Conservation (phyloP, 2,329 filamentous ascomycete genomes). For the Cadophora sp. region DNA sequence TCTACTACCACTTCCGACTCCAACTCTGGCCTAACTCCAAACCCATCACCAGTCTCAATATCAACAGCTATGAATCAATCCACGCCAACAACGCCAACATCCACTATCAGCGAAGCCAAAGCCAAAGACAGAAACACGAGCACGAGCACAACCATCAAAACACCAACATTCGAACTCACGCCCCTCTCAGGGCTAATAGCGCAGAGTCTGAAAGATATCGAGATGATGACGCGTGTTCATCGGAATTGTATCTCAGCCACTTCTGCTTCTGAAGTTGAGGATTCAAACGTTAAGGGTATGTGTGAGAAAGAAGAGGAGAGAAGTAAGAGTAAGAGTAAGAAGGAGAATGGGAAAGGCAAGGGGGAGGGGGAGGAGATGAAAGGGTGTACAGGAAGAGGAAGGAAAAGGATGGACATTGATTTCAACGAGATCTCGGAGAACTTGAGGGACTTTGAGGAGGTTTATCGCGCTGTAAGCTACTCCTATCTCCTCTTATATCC, state of each 20-base stretch:
- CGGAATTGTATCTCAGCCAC: neutral
- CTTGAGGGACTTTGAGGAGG: conserved; percentile 29
- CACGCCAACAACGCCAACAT: neutral
- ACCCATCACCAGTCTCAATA: neutral
- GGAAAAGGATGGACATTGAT: conserved; percentile 19
- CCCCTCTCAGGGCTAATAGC: conserved; percentile 7
- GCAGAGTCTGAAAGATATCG: conserved; percentile 21
- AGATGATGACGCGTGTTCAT: neutral
- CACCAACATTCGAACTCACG: conserved; percentile 16
- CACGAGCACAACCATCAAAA: neutral
- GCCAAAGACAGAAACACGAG: neutral
- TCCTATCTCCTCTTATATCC: neutral
- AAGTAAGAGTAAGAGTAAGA: neutral
- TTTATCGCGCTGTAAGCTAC: conserved; percentile 26
- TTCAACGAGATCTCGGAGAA: conserved; percentile 17
- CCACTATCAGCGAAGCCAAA: neutral
- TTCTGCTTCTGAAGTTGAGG: too few species aligned
- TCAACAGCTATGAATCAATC: neutral
- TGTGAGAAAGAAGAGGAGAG: neutral
- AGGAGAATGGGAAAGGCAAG: neutral
- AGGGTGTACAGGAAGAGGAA: too few species aligned
- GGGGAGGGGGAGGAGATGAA: neutral
- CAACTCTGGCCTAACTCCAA: neutral
- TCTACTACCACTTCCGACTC: neutral
- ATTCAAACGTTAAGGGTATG: neutral